phyloP scores from a whole-genome alignment of 768 basidiomycete species.

The Leucocoprinus sp. region DNA sequence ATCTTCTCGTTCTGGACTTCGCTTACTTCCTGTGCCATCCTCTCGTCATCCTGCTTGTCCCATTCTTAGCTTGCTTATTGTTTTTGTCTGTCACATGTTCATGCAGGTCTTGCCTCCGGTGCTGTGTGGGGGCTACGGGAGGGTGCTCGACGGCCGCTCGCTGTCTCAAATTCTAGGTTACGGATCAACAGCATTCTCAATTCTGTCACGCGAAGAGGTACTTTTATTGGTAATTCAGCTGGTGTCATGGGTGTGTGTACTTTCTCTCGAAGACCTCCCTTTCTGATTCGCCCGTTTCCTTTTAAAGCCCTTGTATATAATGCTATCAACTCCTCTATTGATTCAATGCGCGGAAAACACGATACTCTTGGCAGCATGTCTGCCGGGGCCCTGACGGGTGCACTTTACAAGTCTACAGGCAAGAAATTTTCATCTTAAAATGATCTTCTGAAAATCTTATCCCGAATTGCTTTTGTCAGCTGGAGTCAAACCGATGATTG shows the following conservation, averaged over 20 bases:
- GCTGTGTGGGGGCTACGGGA: conserved; percentile 95
- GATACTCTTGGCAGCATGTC: conserved; percentile 88
- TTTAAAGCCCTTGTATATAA: conserved; percentile 90
- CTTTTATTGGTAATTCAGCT: conserved; percentile 96
- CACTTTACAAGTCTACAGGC: conserved; percentile 93
- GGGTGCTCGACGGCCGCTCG: conserved; percentile 81
- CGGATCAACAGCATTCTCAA: conserved; percentile 97
- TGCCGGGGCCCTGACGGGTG: conserved; percentile 86
- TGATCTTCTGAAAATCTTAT: conserved; percentile 29
- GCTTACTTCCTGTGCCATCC: conserved; percentile 43
- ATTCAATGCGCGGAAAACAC: conserved; percentile 82
- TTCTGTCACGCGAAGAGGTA: conserved; percentile 92
- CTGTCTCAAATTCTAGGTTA: conserved; percentile 76
- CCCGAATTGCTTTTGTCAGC: conserved; percentile 50
- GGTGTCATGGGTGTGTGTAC: conserved; percentile 84
- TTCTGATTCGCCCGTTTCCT: conserved; percentile 22
- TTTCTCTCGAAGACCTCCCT: conserved; percentile 20
- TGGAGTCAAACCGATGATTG: conserved; percentile 83
- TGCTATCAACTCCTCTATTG: conserved; percentile 90
- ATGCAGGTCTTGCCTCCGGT: conserved; percentile 89
- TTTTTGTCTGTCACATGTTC: conserved; percentile 75
- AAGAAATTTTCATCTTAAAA: conserved; percentile 30
- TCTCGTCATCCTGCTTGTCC: conserved; percentile 46
- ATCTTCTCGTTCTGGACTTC: conserved; percentile 43
- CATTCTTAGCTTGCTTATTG: conserved; percentile 71